phyloP scores from a whole-genome alignment of 1,284 basidiomycete genomes.

The Apiotrichum akiyoshidainum region DNA sequence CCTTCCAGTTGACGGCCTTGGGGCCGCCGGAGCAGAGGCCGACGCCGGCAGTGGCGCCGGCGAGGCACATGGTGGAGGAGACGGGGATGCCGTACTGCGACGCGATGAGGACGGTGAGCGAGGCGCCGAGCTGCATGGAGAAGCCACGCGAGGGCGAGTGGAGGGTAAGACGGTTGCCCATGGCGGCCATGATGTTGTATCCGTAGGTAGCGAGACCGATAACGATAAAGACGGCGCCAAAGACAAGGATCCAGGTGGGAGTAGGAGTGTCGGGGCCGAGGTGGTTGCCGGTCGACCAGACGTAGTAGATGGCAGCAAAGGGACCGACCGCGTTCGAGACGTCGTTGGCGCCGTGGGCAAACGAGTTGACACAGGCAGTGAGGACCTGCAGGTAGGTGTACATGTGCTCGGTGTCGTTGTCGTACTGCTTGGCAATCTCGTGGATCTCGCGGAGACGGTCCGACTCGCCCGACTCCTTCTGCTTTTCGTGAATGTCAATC shows the following conservation, averaged over 20 bases:
- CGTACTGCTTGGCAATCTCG: constrained; percentile 50
- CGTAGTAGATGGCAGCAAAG: constrained; percentile 49
- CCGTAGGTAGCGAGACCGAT: constrained; percentile 54
- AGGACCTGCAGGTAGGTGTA: constrained; percentile 56
- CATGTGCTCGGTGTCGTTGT: constrained; percentile 54
- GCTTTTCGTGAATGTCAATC: constrained; percentile 45
- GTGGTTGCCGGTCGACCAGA: constrained; percentile 46
- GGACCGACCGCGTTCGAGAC: constrained; percentile 49
- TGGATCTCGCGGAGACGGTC: constrained; percentile 49
- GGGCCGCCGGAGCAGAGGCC: constrained; percentile 48
- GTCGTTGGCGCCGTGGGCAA: constrained; percentile 54
- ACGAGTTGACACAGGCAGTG: constrained; percentile 56
- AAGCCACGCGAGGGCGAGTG: constrained; percentile 55
- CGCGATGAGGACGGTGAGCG: constrained; percentile 54
- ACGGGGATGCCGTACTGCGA: constrained; percentile 51
- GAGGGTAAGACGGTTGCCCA: constrained; percentile 54
- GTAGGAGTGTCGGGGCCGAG: constrained; percentile 46
- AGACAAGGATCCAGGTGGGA: constrained; percentile 53
- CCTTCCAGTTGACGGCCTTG: constrained; percentile 48
- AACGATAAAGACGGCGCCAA: constrained; percentile 50
- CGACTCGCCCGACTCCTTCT: constrained; percentile 21
- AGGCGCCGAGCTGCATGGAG: constrained; percentile 54
- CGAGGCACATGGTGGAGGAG: constrained; percentile 50
- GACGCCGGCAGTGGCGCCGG: constrained; percentile 45
- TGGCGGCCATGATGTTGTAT: constrained; percentile 48